Conservation (phyloP, 2,329 filamentous ascomycete genomes). For the Claviceps capensis region DNA sequence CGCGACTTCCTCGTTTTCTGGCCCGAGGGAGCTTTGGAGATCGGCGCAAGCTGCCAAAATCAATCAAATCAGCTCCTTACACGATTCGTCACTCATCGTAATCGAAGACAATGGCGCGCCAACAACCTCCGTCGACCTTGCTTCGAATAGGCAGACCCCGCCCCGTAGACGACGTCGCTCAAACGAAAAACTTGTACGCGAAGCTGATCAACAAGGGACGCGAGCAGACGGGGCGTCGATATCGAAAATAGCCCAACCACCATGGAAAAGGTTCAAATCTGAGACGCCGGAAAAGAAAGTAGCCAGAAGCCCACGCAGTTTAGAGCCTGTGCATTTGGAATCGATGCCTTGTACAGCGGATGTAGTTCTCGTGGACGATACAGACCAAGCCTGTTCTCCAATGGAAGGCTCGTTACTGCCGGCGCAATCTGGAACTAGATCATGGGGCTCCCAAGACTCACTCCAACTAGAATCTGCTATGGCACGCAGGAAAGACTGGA, state of each 20-base stretch:
- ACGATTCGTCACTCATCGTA: not conserved
- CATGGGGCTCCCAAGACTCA: slow-evolving; percentile 13
- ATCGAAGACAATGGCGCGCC: slow-evolving; percentile 1
- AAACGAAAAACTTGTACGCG: not conserved
- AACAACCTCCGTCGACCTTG: slow-evolving; percentile 1
- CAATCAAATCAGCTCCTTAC: not conserved
- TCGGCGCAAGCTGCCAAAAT: slow-evolving; percentile 15
- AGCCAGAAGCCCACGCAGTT: not conserved
- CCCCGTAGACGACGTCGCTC: not conserved
- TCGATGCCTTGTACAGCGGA: not conserved
- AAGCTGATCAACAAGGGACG: not conserved
- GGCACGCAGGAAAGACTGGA: slow-evolving; percentile 50
- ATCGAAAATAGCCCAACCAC: slow-evolving; percentile 14
- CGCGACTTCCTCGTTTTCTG: slow-evolving; percentile 26
- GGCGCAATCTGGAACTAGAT: not conserved
- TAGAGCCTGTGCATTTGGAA: too few relatives aligned
- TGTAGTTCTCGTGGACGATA: not conserved
- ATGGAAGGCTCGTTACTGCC: not conserved
- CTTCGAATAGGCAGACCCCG: not conserved
- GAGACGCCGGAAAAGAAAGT: slow-evolving; percentile 1
- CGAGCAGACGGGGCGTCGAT: not conserved
- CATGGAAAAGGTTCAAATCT: slow-evolving; percentile 24
- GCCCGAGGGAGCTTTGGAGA: slow-evolving; percentile 24
- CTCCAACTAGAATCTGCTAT: slow-evolving; percentile 34
- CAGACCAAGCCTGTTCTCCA: not conserved